Conservation (phyloP, 495 filamentous ascomycete genomes). For the Aspergillus egyptiacus region DNA sequence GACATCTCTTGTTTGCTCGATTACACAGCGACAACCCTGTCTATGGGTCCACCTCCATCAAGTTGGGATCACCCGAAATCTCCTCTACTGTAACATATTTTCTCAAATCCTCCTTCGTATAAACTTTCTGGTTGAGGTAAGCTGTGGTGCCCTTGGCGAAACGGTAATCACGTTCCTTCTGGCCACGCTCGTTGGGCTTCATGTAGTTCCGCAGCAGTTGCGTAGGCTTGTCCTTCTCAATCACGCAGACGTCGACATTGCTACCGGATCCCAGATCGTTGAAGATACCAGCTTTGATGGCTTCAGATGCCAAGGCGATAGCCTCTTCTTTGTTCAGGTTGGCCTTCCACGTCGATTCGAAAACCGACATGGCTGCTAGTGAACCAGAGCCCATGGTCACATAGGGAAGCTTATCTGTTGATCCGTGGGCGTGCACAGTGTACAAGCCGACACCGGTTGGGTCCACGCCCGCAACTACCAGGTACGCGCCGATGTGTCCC, state of each 20-base stretch:
- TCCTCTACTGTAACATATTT: constrained; percentile 94
- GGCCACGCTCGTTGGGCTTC: constrained; percentile 82
- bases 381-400: constrained; percentile 98
- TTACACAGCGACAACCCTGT: constrained; percentile 2
- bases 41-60: constrained; percentile 89
- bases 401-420: constrained; percentile 97
- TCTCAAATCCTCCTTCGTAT: constrained; percentile 85
- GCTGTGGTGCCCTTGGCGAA: constrained; percentile 89
- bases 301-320: constrained; percentile 73
- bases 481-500: constrained; percentile 95
- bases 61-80: constrained; percentile 52
- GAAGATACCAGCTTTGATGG: constrained; percentile 96
- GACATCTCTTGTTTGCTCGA: background rate
- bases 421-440: constrained; percentile 98
- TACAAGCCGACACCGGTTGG: constrained; percentile 94
- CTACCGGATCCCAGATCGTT: constrained; percentile 96
- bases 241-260: constrained; percentile 95
- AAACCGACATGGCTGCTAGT: constrained; percentile 95
- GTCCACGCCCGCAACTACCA: constrained; percentile 96
- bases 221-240: constrained; percentile 82
- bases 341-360: constrained; percentile 92
- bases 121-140: constrained; percentile 86
- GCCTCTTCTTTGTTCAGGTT: constrained; percentile 74
- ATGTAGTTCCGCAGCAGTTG: constrained; percentile 85
- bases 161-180: constrained; percentile 88